Evolutionary conservation across 2,329 filamentous ascomycete species (phyloP).

Genomic region (Graphilbum sp.): DNA sequence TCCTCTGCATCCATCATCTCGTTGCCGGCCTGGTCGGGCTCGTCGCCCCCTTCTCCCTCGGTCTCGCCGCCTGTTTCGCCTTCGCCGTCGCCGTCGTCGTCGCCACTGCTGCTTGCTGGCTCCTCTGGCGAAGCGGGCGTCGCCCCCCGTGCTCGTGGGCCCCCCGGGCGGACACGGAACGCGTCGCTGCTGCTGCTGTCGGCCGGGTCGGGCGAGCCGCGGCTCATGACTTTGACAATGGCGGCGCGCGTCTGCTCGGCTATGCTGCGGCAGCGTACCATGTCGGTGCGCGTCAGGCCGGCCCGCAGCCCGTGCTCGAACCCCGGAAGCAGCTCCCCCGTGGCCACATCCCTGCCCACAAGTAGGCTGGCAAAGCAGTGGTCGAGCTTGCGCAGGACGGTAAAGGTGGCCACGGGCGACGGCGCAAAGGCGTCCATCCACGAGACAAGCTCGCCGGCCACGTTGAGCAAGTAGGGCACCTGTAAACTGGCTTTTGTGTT

Average conservation of each 20-base stretch:
- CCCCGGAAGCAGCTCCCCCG: constrained; percentile 49
- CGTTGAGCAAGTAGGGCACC: constrained; percentile 64
- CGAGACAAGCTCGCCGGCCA: constrained; percentile 56
- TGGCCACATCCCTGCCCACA: constrained; percentile 47
- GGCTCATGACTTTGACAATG: constrained; percentile 52
- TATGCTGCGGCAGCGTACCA: constrained; percentile 70
- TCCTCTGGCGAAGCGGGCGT: neutral
- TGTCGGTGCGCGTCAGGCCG: constrained; percentile 64
- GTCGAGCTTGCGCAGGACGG: constrained; percentile 62
- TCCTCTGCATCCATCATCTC: constrained; percentile 16
- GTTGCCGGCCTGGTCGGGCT: constrained; percentile 11
- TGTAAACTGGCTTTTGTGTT: constrained; percentile 50
- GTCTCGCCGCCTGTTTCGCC: constrained; percentile 14
- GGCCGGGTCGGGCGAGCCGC: constrained; percentile 9
- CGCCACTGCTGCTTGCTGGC: constrained; percentile 15
- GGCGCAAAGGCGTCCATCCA: constrained; percentile 60
- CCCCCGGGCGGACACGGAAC: too few species aligned
- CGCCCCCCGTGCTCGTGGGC: too few species aligned
- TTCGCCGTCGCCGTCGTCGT: constrained; percentile 14
- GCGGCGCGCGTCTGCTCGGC: constrained; percentile 59
- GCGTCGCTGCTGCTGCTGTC: neutral
- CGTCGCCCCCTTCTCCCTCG: constrained; percentile 9
- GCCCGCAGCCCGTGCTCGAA: constrained; percentile 43
- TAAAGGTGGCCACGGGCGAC: constrained; percentile 50
- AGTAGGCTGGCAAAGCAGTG: constrained; percentile 67